phyloP scores from a whole-genome alignment of 2,329 filamentous ascomycete genomes.

The Colletotrichum sp. region DNA sequence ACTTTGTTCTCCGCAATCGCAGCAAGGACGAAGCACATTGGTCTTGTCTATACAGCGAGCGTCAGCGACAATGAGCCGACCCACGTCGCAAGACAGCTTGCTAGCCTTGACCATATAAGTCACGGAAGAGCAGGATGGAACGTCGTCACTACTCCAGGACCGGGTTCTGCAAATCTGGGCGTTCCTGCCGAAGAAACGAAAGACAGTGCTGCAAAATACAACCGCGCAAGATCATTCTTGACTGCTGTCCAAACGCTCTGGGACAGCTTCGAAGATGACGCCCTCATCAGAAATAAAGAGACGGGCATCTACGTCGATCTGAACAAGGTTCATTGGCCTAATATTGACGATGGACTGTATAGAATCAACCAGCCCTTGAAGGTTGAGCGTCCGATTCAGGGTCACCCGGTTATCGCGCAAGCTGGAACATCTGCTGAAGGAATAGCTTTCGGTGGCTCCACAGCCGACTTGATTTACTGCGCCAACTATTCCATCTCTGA shows the following conservation, averaged over 20 bases:
- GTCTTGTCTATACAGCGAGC: background rate
- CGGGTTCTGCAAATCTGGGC: background rate
- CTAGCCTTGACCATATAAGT: background rate
- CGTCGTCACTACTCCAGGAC: background rate
- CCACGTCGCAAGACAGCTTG: background rate
- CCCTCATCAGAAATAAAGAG: background rate
- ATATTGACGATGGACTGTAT: conserved; percentile 6
- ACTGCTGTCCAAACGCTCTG: background rate
- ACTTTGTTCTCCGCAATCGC: background rate
- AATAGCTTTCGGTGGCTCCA: background rate
- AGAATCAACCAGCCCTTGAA: background rate
- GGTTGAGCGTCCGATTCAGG: conserved; percentile 9
- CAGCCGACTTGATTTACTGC: conserved; percentile 13
- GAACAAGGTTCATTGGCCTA: background rate
- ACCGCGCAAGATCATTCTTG: background rate
- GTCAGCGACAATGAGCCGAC: conserved; percentile 10
- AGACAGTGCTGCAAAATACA: background rate
- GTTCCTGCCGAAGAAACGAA: background rate
- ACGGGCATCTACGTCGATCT: background rate
- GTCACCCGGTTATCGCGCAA: conserved; percentile 9
- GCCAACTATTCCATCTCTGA: conserved; percentile 15
- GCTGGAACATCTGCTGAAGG: conserved; percentile 4
- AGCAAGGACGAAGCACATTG: background rate
- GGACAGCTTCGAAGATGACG: background rate
- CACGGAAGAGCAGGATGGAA: background rate